Conservation (phyloP, 805 yeast genomes). For the Maudiozyma barnettii region DNA sequence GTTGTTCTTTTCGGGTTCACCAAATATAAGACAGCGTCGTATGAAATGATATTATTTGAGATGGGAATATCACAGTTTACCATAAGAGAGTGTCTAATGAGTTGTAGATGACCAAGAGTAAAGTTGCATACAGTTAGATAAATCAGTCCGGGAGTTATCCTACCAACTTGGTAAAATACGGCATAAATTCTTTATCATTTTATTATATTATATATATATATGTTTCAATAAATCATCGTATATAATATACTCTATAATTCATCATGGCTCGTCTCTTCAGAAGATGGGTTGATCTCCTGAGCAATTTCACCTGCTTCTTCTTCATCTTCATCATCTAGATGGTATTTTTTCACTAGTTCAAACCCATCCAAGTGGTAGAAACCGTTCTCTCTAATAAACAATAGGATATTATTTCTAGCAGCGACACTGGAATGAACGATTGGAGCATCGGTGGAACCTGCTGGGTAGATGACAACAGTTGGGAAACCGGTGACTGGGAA, state of each 20-base stretch:
- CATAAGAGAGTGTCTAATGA: too few species aligned
- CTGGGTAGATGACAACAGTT: conserved; percentile 84
- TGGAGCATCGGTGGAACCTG: conserved; percentile 61
- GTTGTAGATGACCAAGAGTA: too few species aligned
- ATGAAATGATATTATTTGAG: background rate
- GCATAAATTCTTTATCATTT: background rate
- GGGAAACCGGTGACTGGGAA: conserved; percentile 85
- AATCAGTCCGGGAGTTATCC: too few species aligned
- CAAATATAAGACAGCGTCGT: too few species aligned
- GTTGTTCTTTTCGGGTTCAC: too few species aligned
- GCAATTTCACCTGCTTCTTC: background rate
- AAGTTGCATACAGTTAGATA: too few species aligned
- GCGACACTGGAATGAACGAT: conserved; percentile 61
- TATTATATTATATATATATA: background rate
- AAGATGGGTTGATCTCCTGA: background rate
- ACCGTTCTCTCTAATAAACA: conserved; percentile 65
- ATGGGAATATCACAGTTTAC: too few species aligned
- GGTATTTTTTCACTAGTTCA: conserved; percentile 18
- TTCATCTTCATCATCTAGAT: conserved; percentile 1
- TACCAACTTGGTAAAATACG: too few species aligned
- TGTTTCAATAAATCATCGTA: conserved; percentile 8
- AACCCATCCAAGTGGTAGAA: conserved; percentile 49
- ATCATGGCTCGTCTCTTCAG: background rate
- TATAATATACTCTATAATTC: background rate
- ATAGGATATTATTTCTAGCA: conserved; percentile 58